phyloP scores from a whole-genome alignment of 2,329 filamentous ascomycete genomes.

The Penicillium sumatraense region DNA sequence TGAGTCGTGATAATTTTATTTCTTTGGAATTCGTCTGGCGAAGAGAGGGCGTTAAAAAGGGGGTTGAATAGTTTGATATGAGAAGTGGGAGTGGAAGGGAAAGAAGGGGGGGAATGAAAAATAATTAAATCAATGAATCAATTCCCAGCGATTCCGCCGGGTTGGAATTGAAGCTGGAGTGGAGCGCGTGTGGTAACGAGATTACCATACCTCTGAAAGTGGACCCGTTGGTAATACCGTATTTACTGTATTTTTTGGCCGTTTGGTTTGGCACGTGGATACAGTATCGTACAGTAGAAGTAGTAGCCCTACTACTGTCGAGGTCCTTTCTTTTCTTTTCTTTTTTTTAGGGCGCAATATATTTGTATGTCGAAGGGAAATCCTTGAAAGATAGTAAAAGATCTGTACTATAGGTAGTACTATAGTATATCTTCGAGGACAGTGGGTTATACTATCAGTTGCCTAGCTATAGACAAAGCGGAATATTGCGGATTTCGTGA shows the following conservation, averaged over 20 bases:
- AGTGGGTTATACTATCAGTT: background rate
- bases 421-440: too few species aligned
- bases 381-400: too few species aligned
- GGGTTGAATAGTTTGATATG: background rate
- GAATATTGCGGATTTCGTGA: background rate
- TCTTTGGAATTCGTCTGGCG: background rate
- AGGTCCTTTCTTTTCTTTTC: too few species aligned
- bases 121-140: conserved; percentile 33
- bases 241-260: conserved; percentile 4
- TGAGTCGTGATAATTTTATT: conserved; percentile 8
- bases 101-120: conserved; percentile 17
- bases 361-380: too few species aligned
- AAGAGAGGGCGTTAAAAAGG: background rate
- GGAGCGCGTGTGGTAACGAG: conserved; percentile 13
- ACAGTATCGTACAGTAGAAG: background rate
- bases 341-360: too few species aligned
- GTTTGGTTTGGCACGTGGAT: background rate
- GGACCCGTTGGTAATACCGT: conserved; percentile 1
- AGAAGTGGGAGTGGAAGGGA: conserved; percentile 1
- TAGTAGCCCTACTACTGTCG: too few species aligned
- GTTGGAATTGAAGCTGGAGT: conserved; percentile 31
- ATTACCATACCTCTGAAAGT: background rate
- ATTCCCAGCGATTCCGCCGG: conserved; percentile 24
- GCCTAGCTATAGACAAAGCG: background rate
- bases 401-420: too few species aligned